A percentile compares a stretch with the other conserved stretches of the same genome.
phyloP scores from a whole-genome alignment of 306 rosid species.

The Trifolium fragiferum region DNA sequence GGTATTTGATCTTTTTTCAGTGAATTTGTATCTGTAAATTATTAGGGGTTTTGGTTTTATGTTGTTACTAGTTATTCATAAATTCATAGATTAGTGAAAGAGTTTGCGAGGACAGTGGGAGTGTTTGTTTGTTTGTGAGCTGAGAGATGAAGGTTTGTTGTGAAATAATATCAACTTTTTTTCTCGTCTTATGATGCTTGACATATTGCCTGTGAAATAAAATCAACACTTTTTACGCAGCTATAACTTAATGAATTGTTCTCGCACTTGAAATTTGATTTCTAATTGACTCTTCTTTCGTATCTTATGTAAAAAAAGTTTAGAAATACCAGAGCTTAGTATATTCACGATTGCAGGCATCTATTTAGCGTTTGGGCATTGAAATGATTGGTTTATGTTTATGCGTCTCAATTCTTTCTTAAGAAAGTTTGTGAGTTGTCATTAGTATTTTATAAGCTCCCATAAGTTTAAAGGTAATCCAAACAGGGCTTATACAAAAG shows the following conservation, averaged over 20 bases:
- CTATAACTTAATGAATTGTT: neutral
- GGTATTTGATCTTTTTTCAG: constrained; percentile 47
- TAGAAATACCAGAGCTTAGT: neutral
- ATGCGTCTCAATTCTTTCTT: neutral
- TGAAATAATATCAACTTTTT: no score
- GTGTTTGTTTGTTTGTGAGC: neutral
- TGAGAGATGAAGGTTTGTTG: neutral
- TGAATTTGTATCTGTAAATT: neutral
- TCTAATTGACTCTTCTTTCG: neutral
- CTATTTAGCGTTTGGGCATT: neutral
- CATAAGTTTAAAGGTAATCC: neutral
- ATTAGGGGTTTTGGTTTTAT: neutral
- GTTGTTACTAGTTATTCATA: neutral
- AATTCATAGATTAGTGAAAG: neutral
- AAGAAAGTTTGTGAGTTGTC: neutral
- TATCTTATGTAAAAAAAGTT: neutral
- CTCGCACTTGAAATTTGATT: neutral
- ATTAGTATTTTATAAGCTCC: neutral
- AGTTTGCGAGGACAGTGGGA: neutral
- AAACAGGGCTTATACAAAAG: neutral
- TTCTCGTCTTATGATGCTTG: neutral
- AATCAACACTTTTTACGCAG: neutral
- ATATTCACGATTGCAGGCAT: neutral
- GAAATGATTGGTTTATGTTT: neutral
- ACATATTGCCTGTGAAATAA: neutral